Percentiles rank a stretch among this genome's conserved stretches.
phyloP scores from a whole-genome alignment of 805 yeast species.

The Saturnispora ahearnii region DNA sequence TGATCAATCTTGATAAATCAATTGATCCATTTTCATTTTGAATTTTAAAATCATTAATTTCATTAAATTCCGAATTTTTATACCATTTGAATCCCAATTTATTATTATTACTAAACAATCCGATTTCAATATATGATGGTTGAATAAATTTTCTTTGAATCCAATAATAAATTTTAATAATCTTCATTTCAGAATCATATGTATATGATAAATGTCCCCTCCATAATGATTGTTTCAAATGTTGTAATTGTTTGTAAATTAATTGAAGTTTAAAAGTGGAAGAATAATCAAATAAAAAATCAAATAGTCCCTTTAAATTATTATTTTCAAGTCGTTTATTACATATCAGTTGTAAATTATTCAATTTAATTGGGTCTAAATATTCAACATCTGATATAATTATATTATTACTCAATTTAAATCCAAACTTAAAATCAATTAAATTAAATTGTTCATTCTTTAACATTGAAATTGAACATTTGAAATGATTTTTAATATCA shows the following conservation, averaged over 20 bases:
- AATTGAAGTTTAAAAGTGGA: conserved; percentile 56
- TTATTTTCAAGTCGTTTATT: conserved; percentile 38
- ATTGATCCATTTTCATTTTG: conserved; percentile 26
- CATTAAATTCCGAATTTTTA: conserved; percentile 37
- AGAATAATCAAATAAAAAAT: conserved; percentile 48
- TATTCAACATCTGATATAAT: conserved; percentile 22
- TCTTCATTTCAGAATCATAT: conserved; percentile 44
- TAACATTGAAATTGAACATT: conserved; percentile 65
- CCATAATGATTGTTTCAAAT: conserved; percentile 47
- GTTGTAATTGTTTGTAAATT: conserved; percentile 48
- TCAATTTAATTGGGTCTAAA: conserved; percentile 27
- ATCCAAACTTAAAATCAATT: conserved; percentile 64
- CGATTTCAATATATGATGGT: conserved; percentile 52
- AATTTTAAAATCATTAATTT: conserved; percentile 23
- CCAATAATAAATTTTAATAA: conserved; percentile 61
- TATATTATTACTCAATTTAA: conserved; percentile 34
- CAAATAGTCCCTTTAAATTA: conserved; percentile 46
- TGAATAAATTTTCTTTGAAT: conserved; percentile 36
- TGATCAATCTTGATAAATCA: conserved; percentile 32
- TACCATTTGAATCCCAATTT: conserved; percentile 53
- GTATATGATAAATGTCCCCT: conserved; percentile 49
- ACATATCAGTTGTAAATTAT: conserved; percentile 44
- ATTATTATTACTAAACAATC: conserved; percentile 37
- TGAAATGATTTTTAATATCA: conserved; percentile 54
- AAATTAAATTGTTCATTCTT: conserved; percentile 67